phyloP scores from a whole-genome alignment of 306 rosid species.

The Prosopis cineraria region DNA sequence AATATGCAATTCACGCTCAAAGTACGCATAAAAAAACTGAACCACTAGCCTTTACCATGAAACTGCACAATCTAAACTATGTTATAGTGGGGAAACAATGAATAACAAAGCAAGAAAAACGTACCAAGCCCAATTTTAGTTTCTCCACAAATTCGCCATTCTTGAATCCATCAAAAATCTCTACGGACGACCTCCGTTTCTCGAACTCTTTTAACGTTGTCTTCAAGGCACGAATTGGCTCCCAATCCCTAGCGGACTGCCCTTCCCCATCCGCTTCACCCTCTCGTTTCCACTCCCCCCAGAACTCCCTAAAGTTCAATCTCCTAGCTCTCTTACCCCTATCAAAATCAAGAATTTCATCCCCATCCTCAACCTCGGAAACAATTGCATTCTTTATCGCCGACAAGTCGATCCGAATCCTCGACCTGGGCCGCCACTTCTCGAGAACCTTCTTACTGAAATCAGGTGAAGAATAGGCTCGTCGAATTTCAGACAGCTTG shows the following conservation, averaged over 20 bases:
- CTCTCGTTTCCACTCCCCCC: slow-evolving; percentile 83
- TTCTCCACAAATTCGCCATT: slow-evolving; percentile 85
- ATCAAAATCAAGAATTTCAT: slow-evolving; percentile 46
- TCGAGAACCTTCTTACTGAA: slow-evolving; percentile 94
- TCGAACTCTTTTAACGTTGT: slow-evolving; percentile 80
- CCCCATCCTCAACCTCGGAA: slow-evolving; percentile 57
- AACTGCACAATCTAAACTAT: not conserved
- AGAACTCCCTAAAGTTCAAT: slow-evolving; percentile 62
- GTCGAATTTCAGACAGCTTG: slow-evolving; percentile 71
- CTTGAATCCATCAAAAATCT: slow-evolving; percentile 76
- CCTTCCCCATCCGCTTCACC: slow-evolving; percentile 50
- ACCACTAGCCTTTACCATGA: not conserved
- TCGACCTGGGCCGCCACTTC: slow-evolving; percentile 80
- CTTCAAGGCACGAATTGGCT: slow-evolving; percentile 89
- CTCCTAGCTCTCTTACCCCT: slow-evolving; percentile 56
- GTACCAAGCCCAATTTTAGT: slow-evolving; percentile 80
- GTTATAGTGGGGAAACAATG: not conserved
- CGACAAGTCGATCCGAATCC: slow-evolving; percentile 80
- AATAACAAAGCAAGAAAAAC: slow-evolving; percentile 30
- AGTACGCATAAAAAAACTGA: not conserved
- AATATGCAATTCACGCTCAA: not conserved
- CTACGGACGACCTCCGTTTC: slow-evolving; percentile 64
- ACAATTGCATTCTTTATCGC: slow-evolving; percentile 84
- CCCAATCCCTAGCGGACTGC: slow-evolving; percentile 62
- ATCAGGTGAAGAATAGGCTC: slow-evolving; percentile 86